phyloP scores from a whole-genome alignment of 2,329 filamentous ascomycete species.

The Hypoxylon sp. region DNA sequence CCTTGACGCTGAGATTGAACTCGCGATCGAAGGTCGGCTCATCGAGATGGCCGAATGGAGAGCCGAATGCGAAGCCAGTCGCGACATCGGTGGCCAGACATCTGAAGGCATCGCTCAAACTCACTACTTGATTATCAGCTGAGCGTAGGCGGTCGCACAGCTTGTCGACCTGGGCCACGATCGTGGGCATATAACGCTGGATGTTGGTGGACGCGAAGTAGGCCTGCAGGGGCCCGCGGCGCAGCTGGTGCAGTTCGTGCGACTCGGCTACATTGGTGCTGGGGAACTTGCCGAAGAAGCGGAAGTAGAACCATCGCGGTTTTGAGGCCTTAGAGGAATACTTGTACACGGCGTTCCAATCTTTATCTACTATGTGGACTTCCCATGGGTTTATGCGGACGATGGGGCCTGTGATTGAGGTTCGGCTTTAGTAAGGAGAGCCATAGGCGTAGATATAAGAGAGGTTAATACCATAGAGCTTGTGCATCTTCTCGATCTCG shows the following conservation, averaged over 20 bases:
- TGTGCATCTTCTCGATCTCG: slow-evolving; percentile 46
- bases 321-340: slow-evolving; percentile 46
- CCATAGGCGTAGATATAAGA: neutral
- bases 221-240: slow-evolving; percentile 41
- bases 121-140: slow-evolving; percentile 33
- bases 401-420: slow-evolving; percentile 37
- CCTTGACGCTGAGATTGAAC: slow-evolving; percentile 45
- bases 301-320: slow-evolving; percentile 47
- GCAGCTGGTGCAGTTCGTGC: slow-evolving; percentile 47
- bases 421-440: neutral
- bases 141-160: slow-evolving; percentile 34
- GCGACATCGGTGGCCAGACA: slow-evolving; percentile 47
- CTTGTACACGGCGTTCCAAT: slow-evolving; percentile 46
- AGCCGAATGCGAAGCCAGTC: slow-evolving; percentile 46
- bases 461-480: slow-evolving; percentile 37
- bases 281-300: slow-evolving; percentile 47
- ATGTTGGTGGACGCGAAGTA: slow-evolving; percentile 48
- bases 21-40: slow-evolving; percentile 47
- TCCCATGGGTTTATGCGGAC: slow-evolving; percentile 45
- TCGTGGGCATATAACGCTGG: slow-evolving; percentile 45
- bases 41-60: slow-evolving; percentile 45
- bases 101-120: slow-evolving; percentile 45
- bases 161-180: slow-evolving; percentile 43
- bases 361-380: slow-evolving; percentile 42
- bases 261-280: slow-evolving; percentile 47